These are phyloP conservation scores for Malus hybrid DNA, from an alignment of 331 rosid species.

Conservation along the genomic window DNA sequence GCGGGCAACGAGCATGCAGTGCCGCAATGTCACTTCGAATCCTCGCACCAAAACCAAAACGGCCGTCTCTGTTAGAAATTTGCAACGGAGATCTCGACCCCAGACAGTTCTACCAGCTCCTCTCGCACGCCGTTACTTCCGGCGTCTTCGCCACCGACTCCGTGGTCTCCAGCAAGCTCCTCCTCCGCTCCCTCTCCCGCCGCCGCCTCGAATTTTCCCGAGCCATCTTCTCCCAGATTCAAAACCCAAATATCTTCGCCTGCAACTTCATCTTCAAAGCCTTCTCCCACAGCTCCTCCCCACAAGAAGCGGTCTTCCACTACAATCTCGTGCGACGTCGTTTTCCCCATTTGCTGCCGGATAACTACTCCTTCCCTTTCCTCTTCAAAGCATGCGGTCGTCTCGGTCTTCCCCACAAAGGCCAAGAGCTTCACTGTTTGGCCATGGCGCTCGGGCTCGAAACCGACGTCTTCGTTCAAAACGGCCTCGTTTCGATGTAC, in stretches of 20 bases:
- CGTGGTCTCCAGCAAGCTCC: conserved; percentile 6
- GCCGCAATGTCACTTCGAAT: neutral
- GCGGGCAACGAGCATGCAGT: neutral
- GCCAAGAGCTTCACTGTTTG: conserved; percentile 18
- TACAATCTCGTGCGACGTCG: conserved; percentile 13
- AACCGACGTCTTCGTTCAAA: conserved; percentile 10
- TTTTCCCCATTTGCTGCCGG: neutral
- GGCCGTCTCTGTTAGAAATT: neutral
- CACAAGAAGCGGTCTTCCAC: neutral
- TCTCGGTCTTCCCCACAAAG: neutral
- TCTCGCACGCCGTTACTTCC: conserved; percentile 6
- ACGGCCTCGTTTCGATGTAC: conserved; percentile 8
- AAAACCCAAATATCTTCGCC: conserved; percentile 20
- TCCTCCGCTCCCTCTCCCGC: conserved; percentile 4
- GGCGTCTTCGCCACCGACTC: conserved; percentile 2
- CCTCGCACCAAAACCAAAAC: neutral
- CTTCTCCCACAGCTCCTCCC: neutral
- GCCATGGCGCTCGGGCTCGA: conserved; percentile 1
- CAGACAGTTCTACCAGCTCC: neutral
- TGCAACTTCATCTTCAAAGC: conserved; percentile 25
- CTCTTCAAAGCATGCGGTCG: conserved; percentile 9
- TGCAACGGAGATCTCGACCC: neutral
- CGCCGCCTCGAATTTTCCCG: neutral
- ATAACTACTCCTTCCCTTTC: conserved; percentile 12
- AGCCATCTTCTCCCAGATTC: conserved; percentile 10